Base-by-base conservation (phyloP, 106 monocot species). In the Hemerocallis citrina region DNA sequence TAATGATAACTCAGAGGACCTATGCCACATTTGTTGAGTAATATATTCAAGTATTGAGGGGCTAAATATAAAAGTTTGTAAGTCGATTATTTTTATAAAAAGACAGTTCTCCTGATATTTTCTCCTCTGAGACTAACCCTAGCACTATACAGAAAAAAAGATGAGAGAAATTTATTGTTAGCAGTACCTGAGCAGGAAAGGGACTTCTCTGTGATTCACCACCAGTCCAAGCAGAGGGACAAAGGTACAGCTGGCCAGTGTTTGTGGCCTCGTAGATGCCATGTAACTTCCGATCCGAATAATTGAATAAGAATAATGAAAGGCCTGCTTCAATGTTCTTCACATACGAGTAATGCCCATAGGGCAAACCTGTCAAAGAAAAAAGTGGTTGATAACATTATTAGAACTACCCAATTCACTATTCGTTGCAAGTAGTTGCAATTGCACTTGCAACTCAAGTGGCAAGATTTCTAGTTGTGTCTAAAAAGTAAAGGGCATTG, bases 181-280 rank as follows among this genome's bases (percentile, higher is more conserved):
- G 15, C 10, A 62, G 35, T 64, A 91, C 91, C 74, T 91, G 91
- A 30, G 91, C 82, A 29, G 91, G 82, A 77, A 54, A 91, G 25
- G 71, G 58, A 17, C 77, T 86, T 59, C 61, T 85, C 30, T 79
- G 73, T 5, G 68, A 52, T 25, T 79, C 81, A 57, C 64, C 64
- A 46, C 75, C 61, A 40, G 74, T 82, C 91, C 91, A 91, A 54
- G 77, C 85, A 72, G 82, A 79, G 15, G 79, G 54, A 57, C 83
- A 70, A 35, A 83, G 56, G 34, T 83, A 48, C 46, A 79, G 55
- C 43, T 77, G 55, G 22, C 91, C 91, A 72, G 35, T 23, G 52
- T 74, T 77, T 59, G 79, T 82, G 63, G 91, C 76, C 65, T 82
- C 91, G 51, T 68, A 91, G 20, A 91, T 68, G 32, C 91, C 91